These are phyloP conservation scores for Rosa persica DNA, from an alignment of 306 rosid genomes.

Conservation along the genomic window DNA sequence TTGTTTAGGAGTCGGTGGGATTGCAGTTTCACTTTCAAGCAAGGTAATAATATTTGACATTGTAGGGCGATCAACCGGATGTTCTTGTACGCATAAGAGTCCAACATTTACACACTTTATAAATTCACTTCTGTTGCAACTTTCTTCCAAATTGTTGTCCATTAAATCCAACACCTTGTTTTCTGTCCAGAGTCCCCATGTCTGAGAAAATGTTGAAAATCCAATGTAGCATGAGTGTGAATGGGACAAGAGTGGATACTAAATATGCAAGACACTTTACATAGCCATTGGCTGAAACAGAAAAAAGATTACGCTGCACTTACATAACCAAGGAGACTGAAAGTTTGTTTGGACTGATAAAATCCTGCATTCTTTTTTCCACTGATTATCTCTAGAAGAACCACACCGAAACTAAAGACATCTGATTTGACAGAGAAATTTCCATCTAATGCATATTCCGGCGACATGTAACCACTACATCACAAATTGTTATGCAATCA, in stretches of 20 bases:
- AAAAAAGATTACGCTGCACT: not conserved
- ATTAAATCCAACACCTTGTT: conserved; percentile 39
- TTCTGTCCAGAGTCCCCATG: conserved; percentile 52
- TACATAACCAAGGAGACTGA: conserved; percentile 50
- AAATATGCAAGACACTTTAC: not conserved
- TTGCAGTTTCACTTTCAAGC: conserved; percentile 42
- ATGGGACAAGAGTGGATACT: not conserved
- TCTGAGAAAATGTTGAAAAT: conserved; percentile 21
- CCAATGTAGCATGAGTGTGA: not conserved
- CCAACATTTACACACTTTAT: conserved; percentile 38
- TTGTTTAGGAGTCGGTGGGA: conserved; percentile 36
- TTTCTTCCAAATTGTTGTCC: conserved; percentile 34
- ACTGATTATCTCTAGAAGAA: conserved; percentile 49
- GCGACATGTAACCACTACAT: conserved; percentile 54
- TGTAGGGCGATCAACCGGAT: conserved; percentile 46
- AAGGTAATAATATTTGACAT: conserved; percentile 38
- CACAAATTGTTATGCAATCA: too few relatives aligned
- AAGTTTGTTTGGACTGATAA: conserved; percentile 25
- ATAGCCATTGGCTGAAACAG: not conserved
- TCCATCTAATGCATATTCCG: conserved; percentile 47
- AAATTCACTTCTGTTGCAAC: conserved; percentile 28
- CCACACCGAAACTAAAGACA: conserved; percentile 57
- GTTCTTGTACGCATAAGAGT: conserved; percentile 53
- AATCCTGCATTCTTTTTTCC: conserved; percentile 51
- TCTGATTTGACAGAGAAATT: conserved; percentile 49